Evolutionary conservation across 257 asterid genomes (phyloP), one percentile per base, ranked within the genome.

Genomic region (Solanum corneliomulleri): DNA sequence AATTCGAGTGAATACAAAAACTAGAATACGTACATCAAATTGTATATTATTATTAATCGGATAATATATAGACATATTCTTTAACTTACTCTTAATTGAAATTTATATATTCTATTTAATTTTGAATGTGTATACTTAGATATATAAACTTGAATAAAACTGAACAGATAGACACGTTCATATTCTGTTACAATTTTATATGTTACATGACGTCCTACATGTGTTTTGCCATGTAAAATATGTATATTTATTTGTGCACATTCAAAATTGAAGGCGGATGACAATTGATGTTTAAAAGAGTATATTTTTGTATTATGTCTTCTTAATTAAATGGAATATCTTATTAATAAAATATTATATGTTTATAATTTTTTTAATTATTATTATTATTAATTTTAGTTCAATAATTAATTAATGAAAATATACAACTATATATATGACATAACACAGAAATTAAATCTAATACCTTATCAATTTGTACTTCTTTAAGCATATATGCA

Each of bases 211-310:
- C 11, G 4, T 52, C 11, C 1, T 52, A 52, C 4, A 6, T 52
- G 1, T 16, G 2, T 52, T 52, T 16, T 52, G 23, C 9, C 60
- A 16, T 3, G 2, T 52, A 52, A 23, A 2, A 52, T 52, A 52
- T 1, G 2, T 18, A 2, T 52, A 4, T 52, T 9, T 18, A 52
- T 0, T 52, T 52, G n/a, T 52, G 0, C 10, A 18, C 4, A 7
- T 6, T 3, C n/a, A 6, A 52, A 18, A 18, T 52, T 52, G 9
- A 16, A 52, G 0, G 4, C 1, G 7, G 23, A 52, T 1, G 9
- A 6, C 10, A 52, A 6, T 52, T 49, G 21, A 6, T 2, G 23
- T 2, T 9, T 52, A 2, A 6, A 52, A 52, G 1, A 3, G 2
- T 0, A 52, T 16, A 52, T 52, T 52, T 52, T 2, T 52, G 62